Evolutionary conservation across 352 stramenopile species (phyloP).

Genomic region (Pythium angustatum): DNA sequence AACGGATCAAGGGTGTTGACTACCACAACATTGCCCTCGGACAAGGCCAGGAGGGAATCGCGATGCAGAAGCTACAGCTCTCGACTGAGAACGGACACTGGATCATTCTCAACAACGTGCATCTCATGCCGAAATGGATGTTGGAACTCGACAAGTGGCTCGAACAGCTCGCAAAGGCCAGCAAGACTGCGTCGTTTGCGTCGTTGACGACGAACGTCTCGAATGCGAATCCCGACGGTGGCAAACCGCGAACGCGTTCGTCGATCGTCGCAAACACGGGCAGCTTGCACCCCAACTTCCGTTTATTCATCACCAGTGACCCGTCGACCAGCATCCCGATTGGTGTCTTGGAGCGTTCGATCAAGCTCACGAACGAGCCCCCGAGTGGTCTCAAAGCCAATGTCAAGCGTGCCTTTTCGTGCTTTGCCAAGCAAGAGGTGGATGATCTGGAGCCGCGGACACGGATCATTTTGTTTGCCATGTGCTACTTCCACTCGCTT

Average conservation of each 20-base stretch:
- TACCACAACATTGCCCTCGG: constrained; percentile 96
- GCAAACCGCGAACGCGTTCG: not conserved
- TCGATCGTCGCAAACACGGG: constrained; percentile 34
- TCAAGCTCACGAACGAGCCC: constrained; percentile 90
- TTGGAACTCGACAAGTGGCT: constrained; percentile 92
- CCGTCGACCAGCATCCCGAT: constrained; percentile 85
- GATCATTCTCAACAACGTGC: constrained; percentile 95
- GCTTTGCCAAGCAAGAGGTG: constrained; percentile 69
- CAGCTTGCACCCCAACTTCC: constrained; percentile 74
- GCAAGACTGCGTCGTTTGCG: constrained; percentile 52
- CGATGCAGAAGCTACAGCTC: constrained; percentile 87
- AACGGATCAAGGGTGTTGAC: constrained; percentile 92
- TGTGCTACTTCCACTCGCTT: constrained; percentile 93
- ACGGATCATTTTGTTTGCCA: constrained; percentile 86
- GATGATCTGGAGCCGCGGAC: constrained; percentile 86
- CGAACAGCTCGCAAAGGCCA: constrained; percentile 71
- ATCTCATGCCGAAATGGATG: constrained; percentile 95
- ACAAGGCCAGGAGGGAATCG: constrained; percentile 92
- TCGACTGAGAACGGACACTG: constrained; percentile 92
- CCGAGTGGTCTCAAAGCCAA: constrained; percentile 88
- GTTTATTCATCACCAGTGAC: constrained; percentile 90
- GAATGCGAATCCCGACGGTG: constrained; percentile 2
- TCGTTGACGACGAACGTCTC: constrained; percentile 31
- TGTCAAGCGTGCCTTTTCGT: constrained; percentile 84
- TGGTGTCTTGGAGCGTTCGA: constrained; percentile 84